These are phyloP conservation scores for Trichoderma koningiopsis DNA, from an alignment of 2,329 filamentous ascomycete genomes.

Conservation along the genomic window DNA sequence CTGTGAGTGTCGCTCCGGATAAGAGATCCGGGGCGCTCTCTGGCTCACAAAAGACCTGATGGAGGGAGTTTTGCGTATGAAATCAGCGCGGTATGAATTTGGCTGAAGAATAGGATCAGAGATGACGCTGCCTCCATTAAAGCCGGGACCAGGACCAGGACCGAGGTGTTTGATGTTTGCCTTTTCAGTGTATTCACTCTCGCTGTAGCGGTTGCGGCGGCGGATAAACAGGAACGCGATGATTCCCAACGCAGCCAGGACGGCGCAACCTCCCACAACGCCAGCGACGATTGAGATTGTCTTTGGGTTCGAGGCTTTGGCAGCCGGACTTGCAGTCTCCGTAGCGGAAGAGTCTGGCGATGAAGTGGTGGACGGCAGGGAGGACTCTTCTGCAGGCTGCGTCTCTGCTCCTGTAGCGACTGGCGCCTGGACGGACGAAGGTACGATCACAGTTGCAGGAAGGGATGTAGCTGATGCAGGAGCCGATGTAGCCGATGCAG, in stretches of 20 bases:
- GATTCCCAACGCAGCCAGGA: constrained; percentile 44
- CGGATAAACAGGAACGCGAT: constrained; percentile 46
- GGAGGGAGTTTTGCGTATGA: constrained; percentile 46
- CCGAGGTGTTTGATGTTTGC: constrained; percentile 29
- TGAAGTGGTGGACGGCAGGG: not conserved
- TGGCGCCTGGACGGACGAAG: not conserved
- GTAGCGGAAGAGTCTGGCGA: constrained; percentile 1
- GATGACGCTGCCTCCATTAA: constrained; percentile 47
- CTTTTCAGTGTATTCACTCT: constrained; percentile 25
- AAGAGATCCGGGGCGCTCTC: constrained; percentile 22
- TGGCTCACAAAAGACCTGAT: constrained; percentile 25
- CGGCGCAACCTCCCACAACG: constrained; percentile 49
- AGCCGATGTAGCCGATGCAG: constrained; percentile 27
- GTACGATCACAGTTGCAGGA: not conserved
- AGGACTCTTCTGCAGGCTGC: not conserved
- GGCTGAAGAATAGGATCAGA: constrained; percentile 57
- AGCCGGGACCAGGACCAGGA: constrained; percentile 30
- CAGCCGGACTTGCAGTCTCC: constrained; percentile 14
- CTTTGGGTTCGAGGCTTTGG: constrained; percentile 32
- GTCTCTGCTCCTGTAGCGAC: not conserved
- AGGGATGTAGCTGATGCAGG: constrained; percentile 31
- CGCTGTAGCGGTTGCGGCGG: constrained; percentile 30
- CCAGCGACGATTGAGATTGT: constrained; percentile 51
- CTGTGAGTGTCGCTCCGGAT: not conserved
- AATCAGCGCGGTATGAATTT: constrained; percentile 53